Percentiles rank a stretch among this genome's conserved stretches.
Evolutionary conservation across 257 asterid genomes (phyloP).

Genomic region (Verbascum thapsus): DNA sequence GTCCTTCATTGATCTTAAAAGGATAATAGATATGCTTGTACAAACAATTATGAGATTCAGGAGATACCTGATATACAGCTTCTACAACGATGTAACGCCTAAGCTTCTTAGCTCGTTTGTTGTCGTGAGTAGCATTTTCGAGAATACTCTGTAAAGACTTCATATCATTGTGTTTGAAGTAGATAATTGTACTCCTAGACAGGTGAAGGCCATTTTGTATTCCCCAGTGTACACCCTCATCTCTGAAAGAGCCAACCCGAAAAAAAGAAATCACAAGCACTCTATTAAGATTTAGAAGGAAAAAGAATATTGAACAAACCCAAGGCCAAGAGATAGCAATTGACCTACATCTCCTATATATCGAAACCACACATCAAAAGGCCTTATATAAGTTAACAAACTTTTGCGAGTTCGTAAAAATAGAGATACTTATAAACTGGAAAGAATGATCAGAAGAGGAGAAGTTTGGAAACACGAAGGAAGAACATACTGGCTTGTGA

Average conservation of each 20-base stretch:
- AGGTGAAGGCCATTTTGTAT: conserved; percentile 96
- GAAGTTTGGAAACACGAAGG: neutral
- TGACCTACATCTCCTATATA: neutral
- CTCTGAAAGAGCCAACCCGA: conserved; percentile 50
- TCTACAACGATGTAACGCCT: conserved; percentile 95
- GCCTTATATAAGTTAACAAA: conserved; percentile 4
- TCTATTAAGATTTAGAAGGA: conserved; percentile 2
- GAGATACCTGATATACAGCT: conserved; percentile 89
- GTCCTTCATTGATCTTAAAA: too few relatives aligned
- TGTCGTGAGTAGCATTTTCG: conserved; percentile 72
- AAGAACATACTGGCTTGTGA: neutral
- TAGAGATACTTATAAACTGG: conserved; percentile 5
- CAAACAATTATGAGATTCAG: conserved; percentile 3
- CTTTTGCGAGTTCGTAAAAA: conserved; percentile 1
- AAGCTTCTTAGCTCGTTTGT: conserved; percentile 79
- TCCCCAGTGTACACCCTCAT: conserved; percentile 98
- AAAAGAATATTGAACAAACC: neutral
- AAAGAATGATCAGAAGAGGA: neutral
- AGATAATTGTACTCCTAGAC: conserved; percentile 86
- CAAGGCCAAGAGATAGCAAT: conserved; percentile 15
- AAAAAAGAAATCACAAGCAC: neutral
- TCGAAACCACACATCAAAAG: conserved; percentile 18
- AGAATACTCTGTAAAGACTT: conserved; percentile 64
- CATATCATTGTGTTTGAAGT: conserved; percentile 88
- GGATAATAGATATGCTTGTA: too few relatives aligned